These are phyloP conservation scores for Cyberlindnera euphorbiae DNA, from an alignment of 805 yeast species.

Conservation along the genomic window DNA sequence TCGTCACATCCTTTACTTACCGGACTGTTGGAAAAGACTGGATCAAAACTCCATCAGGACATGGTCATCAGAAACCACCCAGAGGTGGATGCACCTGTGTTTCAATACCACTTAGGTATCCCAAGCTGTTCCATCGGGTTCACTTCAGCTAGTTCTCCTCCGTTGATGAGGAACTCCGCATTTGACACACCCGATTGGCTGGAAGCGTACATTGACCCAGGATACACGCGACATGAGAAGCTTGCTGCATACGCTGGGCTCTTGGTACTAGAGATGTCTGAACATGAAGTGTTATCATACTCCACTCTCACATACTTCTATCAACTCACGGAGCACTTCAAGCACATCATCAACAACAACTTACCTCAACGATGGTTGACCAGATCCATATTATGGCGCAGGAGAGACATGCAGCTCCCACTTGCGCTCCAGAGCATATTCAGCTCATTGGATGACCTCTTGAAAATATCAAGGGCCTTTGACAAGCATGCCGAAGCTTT, in stretches of 20 bases:
- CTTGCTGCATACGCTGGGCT: conserved; percentile 59
- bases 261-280: conserved; percentile 47
- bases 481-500: conserved; percentile 45
- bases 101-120: conserved; percentile 63
- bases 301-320: conserved; percentile 43
- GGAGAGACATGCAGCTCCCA: conserved; percentile 3
- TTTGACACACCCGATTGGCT: conserved; percentile 59
- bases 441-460: conserved; percentile 4
- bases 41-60: conserved; percentile 22
- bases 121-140: conserved; percentile 54
- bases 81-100: conserved; percentile 28
- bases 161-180: conserved; percentile 49
- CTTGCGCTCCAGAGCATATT: conserved; percentile 10
- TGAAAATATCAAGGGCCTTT: conserved; percentile 26
- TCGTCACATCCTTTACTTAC: conserved; percentile 56
- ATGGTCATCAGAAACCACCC: conserved; percentile 35
- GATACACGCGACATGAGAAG: conserved; percentile 47
- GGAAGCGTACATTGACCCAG: conserved; percentile 46
- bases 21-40: conserved; percentile 22
- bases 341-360: conserved; percentile 14
- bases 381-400: conserved; percentile 4
- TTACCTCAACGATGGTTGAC: conserved; percentile 31
- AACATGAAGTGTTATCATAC: conserved; percentile 51
- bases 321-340: conserved; percentile 35
- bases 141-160: conserved; percentile 30